Evolutionary conservation across 2,329 filamentous ascomycete genomes (phyloP).

Genomic region (Grosmannia penicillata): DNA sequence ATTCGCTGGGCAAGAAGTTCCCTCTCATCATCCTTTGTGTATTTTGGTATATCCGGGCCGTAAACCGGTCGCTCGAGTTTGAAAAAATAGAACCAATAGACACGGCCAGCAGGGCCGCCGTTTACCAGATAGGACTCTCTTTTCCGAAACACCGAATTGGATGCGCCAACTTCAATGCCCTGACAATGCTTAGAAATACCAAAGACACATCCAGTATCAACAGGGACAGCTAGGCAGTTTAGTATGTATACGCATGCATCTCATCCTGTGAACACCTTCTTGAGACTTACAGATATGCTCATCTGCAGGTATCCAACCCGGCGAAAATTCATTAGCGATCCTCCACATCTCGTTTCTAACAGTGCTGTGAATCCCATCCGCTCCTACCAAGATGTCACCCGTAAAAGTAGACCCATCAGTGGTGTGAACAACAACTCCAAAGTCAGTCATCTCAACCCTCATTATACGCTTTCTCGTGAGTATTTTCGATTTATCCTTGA

Average conservation of each 20-base stretch:
- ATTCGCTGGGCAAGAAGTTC: slow-evolving; percentile 1
- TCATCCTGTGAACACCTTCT: neutral
- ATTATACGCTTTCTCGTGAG: slow-evolving; percentile 15
- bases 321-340: slow-evolving; percentile 2
- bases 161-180: slow-evolving; percentile 1
- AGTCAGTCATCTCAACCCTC: slow-evolving; percentile 12
- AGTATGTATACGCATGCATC: neutral
- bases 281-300: neutral
- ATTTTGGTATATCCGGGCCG: slow-evolving; percentile 8
- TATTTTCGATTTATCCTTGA: slow-evolving; percentile 19
- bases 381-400: slow-evolving; percentile 21
- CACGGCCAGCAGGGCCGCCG: slow-evolving; percentile 8
- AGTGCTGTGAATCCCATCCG: slow-evolving; percentile 24
- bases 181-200: slow-evolving; percentile 10
- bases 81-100: slow-evolving; percentile 11
- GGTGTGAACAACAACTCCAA: slow-evolving; percentile 17
- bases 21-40: slow-evolving; percentile 7
- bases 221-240: neutral
- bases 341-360: slow-evolving; percentile 8
- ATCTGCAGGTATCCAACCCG: slow-evolving; percentile 6
- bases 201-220: slow-evolving; percentile 10
- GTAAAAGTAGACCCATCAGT: slow-evolving; percentile 15
- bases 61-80: slow-evolving; percentile 4
- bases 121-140: slow-evolving; percentile 7
- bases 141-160: slow-evolving; percentile 2